Evolutionary conservation across 2,329 filamentous ascomycete genomes (phyloP), one percentile per base, ranked within the genome.

Genomic region (Trichoderma asperellum): DNA sequence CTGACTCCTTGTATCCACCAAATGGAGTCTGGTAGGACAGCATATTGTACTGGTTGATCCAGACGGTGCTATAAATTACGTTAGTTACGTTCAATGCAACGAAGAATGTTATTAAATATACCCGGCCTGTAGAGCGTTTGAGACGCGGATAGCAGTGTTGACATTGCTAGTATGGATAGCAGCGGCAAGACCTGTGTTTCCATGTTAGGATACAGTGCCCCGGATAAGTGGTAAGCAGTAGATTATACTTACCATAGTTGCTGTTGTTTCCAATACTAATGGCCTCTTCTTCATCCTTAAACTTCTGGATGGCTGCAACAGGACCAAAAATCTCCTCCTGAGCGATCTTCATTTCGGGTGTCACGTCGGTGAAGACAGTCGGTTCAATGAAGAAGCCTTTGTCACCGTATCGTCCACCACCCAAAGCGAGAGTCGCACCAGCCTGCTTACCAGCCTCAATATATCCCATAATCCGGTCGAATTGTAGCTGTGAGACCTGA

Each of bases 391-490:
- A 93, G 78, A 83, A 21, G 89, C 90, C 56, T 2, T 93, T 90
- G 78, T 85, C 78, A 71, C 92, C 92, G 81, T 90, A 90, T 74
- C 79, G 78, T 70, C 77, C 76, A 56, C 81, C 81, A 66, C 81
- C 81, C 43, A 77, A 89, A 78, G 90, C 90, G 71, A 96, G 78
- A 5, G 78, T 86, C 70, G 87, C 87, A 70, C 87, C 87, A 75
- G 86, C 84, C 55, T 86, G 82, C 81, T 87, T 88, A 63, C 87
- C 87, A 72, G 87, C 83, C 79, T 95, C 86, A 76, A 96, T 92
- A 82, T 88, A 91, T 77, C 86, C 85, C 92, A 96, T 95, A 83
- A 96, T 94, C 74, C 92, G 91, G 83, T 96, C 92, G 77, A 91
- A 96, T 82, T 97, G 93, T 66, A 94, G 83, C 82, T 96, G 86